Conservation (phyloP, 2,329 filamentous ascomycete species). For the Arthroderma sp. region DNA sequence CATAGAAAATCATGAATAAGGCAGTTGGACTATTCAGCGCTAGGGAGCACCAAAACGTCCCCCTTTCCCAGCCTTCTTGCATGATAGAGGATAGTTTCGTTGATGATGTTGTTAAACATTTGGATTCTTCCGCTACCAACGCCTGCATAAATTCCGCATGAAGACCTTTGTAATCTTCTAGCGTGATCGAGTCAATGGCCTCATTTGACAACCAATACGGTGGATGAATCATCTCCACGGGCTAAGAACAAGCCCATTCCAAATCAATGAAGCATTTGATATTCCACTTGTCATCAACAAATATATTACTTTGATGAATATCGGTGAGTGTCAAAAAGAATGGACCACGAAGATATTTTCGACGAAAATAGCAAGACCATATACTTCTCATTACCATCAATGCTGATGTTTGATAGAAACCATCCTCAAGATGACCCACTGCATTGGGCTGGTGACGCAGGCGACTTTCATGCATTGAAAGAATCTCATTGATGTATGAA, state of each 20-base stretch:
- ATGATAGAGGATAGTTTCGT: conserved; percentile 6
- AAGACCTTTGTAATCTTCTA: not conserved
- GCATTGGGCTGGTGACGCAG: conserved; percentile 18
- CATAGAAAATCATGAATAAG: conserved; percentile 13
- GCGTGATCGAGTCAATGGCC: conserved; percentile 8
- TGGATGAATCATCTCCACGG: conserved; percentile 17
- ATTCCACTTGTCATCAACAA: conserved; percentile 21
- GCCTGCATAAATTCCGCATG: conserved; percentile 1
- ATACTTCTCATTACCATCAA: conserved; percentile 13
- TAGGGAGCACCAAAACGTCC: conserved; percentile 18
- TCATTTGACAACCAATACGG: conserved; percentile 18
- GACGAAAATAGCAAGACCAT: not conserved
- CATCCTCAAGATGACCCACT: not conserved
- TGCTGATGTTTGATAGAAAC: not conserved
- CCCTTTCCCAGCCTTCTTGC: conserved; percentile 14
- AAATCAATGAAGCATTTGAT: conserved; percentile 22
- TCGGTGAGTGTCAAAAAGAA: conserved; percentile 28
- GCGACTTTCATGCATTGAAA: conserved; percentile 23
- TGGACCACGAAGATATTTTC: conserved; percentile 17
- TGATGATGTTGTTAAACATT: not conserved
- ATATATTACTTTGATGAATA: conserved; percentile 28
- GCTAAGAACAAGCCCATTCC: conserved; percentile 21
- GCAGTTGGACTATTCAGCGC: conserved; percentile 15
- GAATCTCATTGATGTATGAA: conserved; percentile 15
- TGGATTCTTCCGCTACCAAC: conserved; percentile 2